phyloP scores from a whole-genome alignment of 441 rosid species.

The Capsella rubella region DNA sequence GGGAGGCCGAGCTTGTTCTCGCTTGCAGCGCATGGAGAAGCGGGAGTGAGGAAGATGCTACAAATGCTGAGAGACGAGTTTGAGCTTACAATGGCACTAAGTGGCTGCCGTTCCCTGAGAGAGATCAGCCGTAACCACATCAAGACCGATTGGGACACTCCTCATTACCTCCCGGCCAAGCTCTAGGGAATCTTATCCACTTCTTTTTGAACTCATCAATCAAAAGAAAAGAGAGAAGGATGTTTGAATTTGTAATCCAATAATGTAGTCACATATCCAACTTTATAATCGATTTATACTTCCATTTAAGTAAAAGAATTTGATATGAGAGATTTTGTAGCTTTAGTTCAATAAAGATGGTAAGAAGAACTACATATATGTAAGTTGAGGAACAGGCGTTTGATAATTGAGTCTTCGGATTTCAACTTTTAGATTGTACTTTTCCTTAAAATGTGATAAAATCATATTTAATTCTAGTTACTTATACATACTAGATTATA shows the following conservation, averaged over 20 bases:
- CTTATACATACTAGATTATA: neutral
- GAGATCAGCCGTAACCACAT: constrained; percentile 84
- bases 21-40: constrained; percentile 86
- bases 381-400: neutral
- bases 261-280: neutral
- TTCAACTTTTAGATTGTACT: neutral
- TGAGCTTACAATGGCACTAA: constrained; percentile 92
- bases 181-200: constrained; percentile 45
- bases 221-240: constrained; percentile 1
- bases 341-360: neutral
- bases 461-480: neutral
- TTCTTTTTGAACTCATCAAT: neutral
- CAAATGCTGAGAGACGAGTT: constrained; percentile 85
- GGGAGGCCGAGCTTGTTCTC: constrained; percentile 91
- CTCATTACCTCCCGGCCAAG: constrained; percentile 54
- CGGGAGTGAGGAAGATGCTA: constrained; percentile 80
- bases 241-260: constrained; percentile 19
- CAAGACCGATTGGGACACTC: constrained; percentile 72
- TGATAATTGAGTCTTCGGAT: too few species aligned
- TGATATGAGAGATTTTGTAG: neutral
- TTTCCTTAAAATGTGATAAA: neutral
- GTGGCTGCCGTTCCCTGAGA: constrained; percentile 81
- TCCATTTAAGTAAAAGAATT: neutral
- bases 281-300: neutral
- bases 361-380: neutral